Evolutionary conservation across 208 protist genomes (phyloP).

Genomic region (Leishmania braziliensis): DNA sequence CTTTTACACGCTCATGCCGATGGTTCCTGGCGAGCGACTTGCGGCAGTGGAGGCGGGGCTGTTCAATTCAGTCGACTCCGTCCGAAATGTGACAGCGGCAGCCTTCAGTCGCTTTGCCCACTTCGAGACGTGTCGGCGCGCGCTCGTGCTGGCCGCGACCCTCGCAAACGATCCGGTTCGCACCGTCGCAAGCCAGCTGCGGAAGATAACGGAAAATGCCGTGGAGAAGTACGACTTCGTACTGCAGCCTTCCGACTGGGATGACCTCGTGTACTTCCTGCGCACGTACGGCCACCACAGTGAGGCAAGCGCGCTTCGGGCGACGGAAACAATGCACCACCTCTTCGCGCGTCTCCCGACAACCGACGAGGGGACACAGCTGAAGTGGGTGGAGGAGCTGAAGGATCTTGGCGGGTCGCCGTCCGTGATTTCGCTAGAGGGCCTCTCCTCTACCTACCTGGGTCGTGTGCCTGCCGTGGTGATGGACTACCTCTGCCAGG

Average conservation of each 20-base stretch:
- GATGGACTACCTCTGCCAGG: slow-evolving; percentile 73
- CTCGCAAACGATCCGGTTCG: slow-evolving; percentile 42
- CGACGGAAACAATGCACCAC: slow-evolving; percentile 58
- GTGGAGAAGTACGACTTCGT: slow-evolving; percentile 44
- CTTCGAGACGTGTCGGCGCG: slow-evolving; percentile 78
- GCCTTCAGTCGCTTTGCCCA: slow-evolving; percentile 74
- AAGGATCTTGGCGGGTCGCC: slow-evolving; percentile 60
- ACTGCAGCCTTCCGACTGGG: slow-evolving; percentile 75
- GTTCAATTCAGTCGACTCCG: slow-evolving; percentile 69
- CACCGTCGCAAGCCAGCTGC: slow-evolving; percentile 50
- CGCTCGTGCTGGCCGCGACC: slow-evolving; percentile 74
- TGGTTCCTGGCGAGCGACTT: slow-evolving; percentile 67
- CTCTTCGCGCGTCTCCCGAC: slow-evolving; percentile 57
- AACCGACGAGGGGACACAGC: slow-evolving; percentile 59
- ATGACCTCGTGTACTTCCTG: slow-evolving; percentile 82
- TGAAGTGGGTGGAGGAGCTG: slow-evolving; percentile 65
- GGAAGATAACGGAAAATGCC: slow-evolving; percentile 36
- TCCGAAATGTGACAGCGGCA: slow-evolving; percentile 75
- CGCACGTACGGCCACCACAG: slow-evolving; percentile 59
- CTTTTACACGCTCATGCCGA: slow-evolving; percentile 74
- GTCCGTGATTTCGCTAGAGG: slow-evolving; percentile 61
- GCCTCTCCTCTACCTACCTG: slow-evolving; percentile 61
- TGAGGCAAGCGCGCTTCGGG: slow-evolving; percentile 57
- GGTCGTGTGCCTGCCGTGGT: slow-evolving; percentile 52
- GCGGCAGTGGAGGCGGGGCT: slow-evolving; percentile 61